These are phyloP conservation scores for Pseudomassariella vexata DNA, from an alignment of 2,329 filamentous ascomycete species.

Conservation along the genomic window DNA sequence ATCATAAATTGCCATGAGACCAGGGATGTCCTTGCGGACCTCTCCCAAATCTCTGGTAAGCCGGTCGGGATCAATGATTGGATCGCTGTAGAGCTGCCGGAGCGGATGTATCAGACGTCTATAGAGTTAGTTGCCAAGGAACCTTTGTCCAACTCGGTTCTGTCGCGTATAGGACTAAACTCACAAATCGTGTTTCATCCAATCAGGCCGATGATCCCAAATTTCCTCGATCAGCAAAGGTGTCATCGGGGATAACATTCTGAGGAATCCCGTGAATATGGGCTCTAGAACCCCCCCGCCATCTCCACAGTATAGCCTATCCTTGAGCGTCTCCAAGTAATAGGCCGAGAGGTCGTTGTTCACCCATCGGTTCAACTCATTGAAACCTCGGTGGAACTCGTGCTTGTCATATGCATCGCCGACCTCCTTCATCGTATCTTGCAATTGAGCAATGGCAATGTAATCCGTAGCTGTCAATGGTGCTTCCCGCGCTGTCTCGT, in stretches of 20 bases:
- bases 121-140: constrained; percentile 30
- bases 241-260: constrained; percentile 75
- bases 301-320: constrained; percentile 81
- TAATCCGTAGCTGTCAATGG: constrained; percentile 60
- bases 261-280: constrained; percentile 66
- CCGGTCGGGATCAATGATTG: constrained; percentile 33
- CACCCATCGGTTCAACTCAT: constrained; percentile 73
- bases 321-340: constrained; percentile 90
- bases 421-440: constrained; percentile 59
- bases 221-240: constrained; percentile 84
- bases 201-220: constrained; percentile 69
- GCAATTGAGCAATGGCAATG: constrained; percentile 72
- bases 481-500: constrained; percentile 42
- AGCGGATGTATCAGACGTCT: constrained; percentile 33
- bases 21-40: constrained; percentile 36
- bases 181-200: constrained; percentile 47
- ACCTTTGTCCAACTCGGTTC: too few species aligned
- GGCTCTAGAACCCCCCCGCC: constrained; percentile 57
- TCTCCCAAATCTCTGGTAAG: constrained; percentile 30
- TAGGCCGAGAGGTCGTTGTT: constrained; percentile 81
- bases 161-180: constrained; percentile 35
- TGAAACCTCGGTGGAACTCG: constrained; percentile 77
- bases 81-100: constrained; percentile 39
- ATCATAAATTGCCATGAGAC: constrained; percentile 50
- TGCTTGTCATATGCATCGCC: constrained; percentile 60